Base-by-base conservation (phyloP, 2,329 filamentous ascomycete genomes). In the Aspergillus amoenus region DNA sequence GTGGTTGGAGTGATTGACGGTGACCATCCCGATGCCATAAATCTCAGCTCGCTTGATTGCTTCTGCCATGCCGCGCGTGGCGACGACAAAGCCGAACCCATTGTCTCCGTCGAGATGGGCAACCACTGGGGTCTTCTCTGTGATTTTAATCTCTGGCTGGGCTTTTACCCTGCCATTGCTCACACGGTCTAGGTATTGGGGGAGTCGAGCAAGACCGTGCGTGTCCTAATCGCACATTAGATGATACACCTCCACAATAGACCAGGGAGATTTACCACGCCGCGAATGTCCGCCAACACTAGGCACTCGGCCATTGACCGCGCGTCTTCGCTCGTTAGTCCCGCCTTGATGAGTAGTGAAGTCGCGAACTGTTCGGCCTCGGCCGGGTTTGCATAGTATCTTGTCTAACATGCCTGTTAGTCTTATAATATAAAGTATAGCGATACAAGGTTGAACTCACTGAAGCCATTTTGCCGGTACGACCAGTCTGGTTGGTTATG, bases 1-100 rank as follows among this genome's bases (percentile, higher is more conserved):
- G 71, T 93, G 89, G 65, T 93, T 93, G 41, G 86, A 89, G 72
- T 88, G 87, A 71, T 87, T 89, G 66, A 93, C 79, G 55, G 82
- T 85, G 0, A 88, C 87, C 83, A 94, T 86, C 22, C 89, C 90
- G 61, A 93, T 89, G 15, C 89, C 89, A 65, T 70, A 78, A 0
- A 64, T 86, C 21, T 78, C 73, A 0, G 89, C 89, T 73, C 88
- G 86, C 9, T 82, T 79, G 45, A 92, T 84, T 0, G 89, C 89
- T 0, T 81, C 79, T 0, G 71, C 70, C 85, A 93, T 93, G 24
- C 83, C 89, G 54, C 74, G 66, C 45, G 85, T 79, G 0, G 88
- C 88, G 0, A 87, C 85, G 0, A 91, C 78, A 66, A 92, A 92
- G 11, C 90, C 90, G 69, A 93, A 93, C 1, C 83, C 84, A 61